Conservation (phyloP, 2,329 filamentous ascomycete genomes). For the Teratosphaeria epicoccoides region DNA sequence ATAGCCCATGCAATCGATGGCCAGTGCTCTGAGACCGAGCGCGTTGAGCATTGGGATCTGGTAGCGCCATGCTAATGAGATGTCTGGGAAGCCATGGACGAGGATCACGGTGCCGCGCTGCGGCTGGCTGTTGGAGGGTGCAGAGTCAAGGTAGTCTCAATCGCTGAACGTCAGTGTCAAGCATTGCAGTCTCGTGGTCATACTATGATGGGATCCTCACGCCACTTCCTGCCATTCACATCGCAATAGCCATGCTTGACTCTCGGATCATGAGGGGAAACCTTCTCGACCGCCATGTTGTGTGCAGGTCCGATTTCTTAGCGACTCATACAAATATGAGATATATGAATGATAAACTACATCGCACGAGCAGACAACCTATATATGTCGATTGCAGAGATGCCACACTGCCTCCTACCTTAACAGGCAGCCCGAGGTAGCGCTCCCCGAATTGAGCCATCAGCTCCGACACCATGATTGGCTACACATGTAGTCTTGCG, state of each 20-base stretch:
- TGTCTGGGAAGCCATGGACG: slow-evolving; percentile 72
- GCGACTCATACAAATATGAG: not conserved
- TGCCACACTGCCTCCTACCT: not conserved
- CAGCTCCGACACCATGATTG: not conserved
- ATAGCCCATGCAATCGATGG: slow-evolving; percentile 79
- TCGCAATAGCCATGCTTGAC: slow-evolving; percentile 43
- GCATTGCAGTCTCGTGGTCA: too few relatives aligned
- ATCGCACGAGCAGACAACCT: not conserved
- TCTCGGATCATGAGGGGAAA: slow-evolving; percentile 13
- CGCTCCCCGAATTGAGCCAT: not conserved
- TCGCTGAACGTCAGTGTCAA: not conserved
- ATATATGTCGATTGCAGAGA: not conserved
- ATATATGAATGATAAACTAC: not conserved
- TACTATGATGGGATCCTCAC: too few relatives aligned
- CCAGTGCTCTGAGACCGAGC: slow-evolving; percentile 67
- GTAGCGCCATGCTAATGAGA: slow-evolving; percentile 77
- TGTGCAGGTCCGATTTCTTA: not conserved
- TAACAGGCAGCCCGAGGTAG: not conserved
- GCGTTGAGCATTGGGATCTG: slow-evolving; percentile 69
- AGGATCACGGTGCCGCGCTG: slow-evolving; percentile 45
- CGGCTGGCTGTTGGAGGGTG: slow-evolving; percentile 3
- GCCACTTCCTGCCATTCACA: slow-evolving; percentile 62
- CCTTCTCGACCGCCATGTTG: slow-evolving; percentile 16
- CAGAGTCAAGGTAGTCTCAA: slow-evolving; percentile 36
- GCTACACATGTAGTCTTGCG: not conserved